A percentile compares a stretch with the other conserved stretches of the same genome.
These are phyloP conservation scores for Prunus mongolica DNA, from an alignment of 306 rosid genomes.

Conservation along the genomic window DNA sequence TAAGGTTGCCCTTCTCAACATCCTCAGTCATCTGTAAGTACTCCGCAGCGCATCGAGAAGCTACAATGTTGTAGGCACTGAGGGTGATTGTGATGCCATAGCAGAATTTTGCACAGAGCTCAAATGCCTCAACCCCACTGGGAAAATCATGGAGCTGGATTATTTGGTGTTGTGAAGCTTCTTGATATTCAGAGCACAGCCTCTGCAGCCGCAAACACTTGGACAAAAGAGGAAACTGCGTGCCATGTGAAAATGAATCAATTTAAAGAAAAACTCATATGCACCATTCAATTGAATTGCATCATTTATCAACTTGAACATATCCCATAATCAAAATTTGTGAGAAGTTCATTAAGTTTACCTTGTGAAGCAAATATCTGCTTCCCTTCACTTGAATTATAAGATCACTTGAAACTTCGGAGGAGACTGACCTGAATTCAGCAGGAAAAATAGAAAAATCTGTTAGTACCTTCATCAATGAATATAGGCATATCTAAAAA, in stretches of 20 bases:
- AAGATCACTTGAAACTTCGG: conserved; percentile 95
- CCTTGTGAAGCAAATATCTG: conserved; percentile 96
- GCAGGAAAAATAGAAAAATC: conserved; percentile 1
- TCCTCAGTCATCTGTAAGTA: conserved; percentile 94
- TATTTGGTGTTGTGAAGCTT: conserved; percentile 62
- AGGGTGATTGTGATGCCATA: conserved; percentile 86
- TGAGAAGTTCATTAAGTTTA: conserved; percentile 10
- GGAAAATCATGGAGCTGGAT: conserved; percentile 88
- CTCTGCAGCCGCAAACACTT: conserved; percentile 78
- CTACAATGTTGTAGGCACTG: conserved; percentile 89
- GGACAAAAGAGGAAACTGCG: conserved; percentile 93
- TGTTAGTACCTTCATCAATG: background rate
- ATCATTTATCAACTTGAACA: conserved; percentile 8
- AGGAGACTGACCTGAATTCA: conserved; percentile 75
- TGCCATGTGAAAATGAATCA: conserved; percentile 18
- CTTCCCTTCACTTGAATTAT: conserved; percentile 84
- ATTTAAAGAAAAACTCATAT: background rate
- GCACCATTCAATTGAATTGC: background rate
- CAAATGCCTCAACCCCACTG: conserved; percentile 82
- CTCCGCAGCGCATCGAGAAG: conserved; percentile 84
- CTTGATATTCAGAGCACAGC: conserved; percentile 73
- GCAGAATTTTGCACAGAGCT: conserved; percentile 92
- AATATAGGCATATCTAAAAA: background rate
- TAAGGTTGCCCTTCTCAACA: conserved; percentile 85
- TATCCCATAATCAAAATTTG: background rate